Evolutionary conservation across 2,329 filamentous ascomycete species (phyloP).

Genomic region (Ophiocordyceps sinensis): DNA sequence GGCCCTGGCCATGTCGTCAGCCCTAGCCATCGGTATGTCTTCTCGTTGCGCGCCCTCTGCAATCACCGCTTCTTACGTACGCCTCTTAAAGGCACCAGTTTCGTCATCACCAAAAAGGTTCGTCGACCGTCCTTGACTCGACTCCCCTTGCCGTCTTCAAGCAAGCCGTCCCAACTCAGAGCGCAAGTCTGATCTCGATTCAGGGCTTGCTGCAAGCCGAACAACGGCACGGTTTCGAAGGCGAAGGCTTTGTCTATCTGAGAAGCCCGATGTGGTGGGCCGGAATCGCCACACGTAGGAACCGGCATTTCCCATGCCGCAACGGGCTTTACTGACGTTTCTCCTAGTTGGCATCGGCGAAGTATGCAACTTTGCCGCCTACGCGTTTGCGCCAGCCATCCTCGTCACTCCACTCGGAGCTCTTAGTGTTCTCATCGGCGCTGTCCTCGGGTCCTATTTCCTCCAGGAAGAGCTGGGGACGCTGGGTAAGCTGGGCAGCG

Average conservation of each 20-base stretch:
- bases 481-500: conserved; percentile 85
- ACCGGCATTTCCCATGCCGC: neutral
- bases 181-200: neutral
- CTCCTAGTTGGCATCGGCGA: conserved; percentile 74
- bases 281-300: conserved; percentile 74
- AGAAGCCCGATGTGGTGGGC: conserved; percentile 96
- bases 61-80: conserved; percentile 7
- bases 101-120: conserved; percentile 98
- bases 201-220: conserved; percentile 83
- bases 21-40: conserved; percentile 57
- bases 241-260: conserved; percentile 88
- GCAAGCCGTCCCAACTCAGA: neutral
- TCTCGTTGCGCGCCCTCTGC: neutral
- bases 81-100: conserved; percentile 64
- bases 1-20: conserved; percentile 59
- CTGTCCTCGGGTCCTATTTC: conserved; percentile 90
- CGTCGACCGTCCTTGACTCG: conserved; percentile 5
- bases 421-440: conserved; percentile 85
- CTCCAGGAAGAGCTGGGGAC: conserved; percentile 80
- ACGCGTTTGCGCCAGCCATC: conserved; percentile 97
- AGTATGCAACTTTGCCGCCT: conserved; percentile 93
- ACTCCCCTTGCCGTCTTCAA: neutral
- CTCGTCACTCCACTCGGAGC: conserved; percentile 90
- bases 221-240: conserved; percentile 87
- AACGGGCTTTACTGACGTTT: conserved; percentile 7